A percentile compares a stretch with the other conserved stretches of the same genome.
Evolutionary conservation across 768 basidiomycete genomes (phyloP).

Genomic region (Amanita brunnescens): DNA sequence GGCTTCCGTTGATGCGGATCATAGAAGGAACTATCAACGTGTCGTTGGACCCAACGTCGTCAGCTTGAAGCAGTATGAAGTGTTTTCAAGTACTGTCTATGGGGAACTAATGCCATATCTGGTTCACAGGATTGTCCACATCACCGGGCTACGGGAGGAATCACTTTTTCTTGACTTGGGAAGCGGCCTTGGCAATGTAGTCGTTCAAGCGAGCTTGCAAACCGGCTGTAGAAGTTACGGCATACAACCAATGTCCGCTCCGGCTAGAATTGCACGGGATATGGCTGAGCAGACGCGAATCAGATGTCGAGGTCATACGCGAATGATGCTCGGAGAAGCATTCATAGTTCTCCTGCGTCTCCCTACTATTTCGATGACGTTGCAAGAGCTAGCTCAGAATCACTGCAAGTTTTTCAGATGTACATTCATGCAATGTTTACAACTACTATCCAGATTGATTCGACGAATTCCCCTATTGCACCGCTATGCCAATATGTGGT

Average conservation of each 20-base stretch:
- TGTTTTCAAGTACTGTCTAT: slow-evolving; percentile 80
- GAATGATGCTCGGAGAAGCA: slow-evolving; percentile 9
- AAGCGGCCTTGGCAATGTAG: slow-evolving; percentile 80
- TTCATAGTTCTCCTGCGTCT: slow-evolving; percentile 10
- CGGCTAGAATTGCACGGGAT: slow-evolving; percentile 69
- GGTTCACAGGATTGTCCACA: slow-evolving; percentile 59
- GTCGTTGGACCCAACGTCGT: slow-evolving; percentile 87
- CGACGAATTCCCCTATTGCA: not conserved
- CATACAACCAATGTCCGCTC: slow-evolving; percentile 67
- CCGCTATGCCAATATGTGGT: too few relatives aligned
- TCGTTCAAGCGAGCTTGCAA: slow-evolving; percentile 74
- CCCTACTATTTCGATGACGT: slow-evolving; percentile 5
- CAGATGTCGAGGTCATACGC: slow-evolving; percentile 47
- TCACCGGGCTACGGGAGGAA: slow-evolving; percentile 45
- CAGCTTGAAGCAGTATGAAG: slow-evolving; percentile 69
- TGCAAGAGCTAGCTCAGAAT: slow-evolving; percentile 12
- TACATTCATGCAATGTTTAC: not conserved
- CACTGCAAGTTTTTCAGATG: slow-evolving; percentile 10
- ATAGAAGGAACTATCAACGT: slow-evolving; percentile 87
- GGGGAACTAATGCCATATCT: slow-evolving; percentile 84
- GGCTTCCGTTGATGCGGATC: slow-evolving; percentile 64
- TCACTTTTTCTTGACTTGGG: slow-evolving; percentile 80
- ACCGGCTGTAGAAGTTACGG: slow-evolving; percentile 73
- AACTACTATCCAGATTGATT: not conserved
- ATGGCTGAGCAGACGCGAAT: slow-evolving; percentile 69